Percentiles rank a stretch among this genome's conserved stretches.
phyloP scores from a whole-genome alignment of 2,329 filamentous ascomycete genomes.

The Monilinia vaccinii-corymbosi region DNA sequence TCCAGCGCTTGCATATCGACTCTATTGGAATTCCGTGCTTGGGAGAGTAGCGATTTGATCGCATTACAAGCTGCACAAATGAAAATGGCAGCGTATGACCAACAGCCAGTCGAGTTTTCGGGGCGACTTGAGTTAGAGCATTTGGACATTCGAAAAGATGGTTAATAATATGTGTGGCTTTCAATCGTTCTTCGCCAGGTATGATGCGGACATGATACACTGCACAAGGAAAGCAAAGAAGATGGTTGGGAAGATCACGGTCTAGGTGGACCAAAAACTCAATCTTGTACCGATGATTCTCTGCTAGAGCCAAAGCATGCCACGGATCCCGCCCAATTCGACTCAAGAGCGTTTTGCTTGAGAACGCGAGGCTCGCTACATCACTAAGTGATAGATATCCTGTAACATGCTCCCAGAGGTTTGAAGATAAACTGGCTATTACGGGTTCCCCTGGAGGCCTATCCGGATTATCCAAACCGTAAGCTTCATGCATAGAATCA shows the following conservation, averaged over 20 bases:
- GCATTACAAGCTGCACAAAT: constrained; percentile 48
- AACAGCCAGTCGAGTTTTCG: constrained; percentile 44
- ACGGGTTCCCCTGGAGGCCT: constrained; percentile 32
- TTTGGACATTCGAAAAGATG: constrained; percentile 49
- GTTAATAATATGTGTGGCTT: constrained; percentile 44
- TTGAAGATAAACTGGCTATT: constrained; percentile 36
- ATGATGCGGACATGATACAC: constrained; percentile 45
- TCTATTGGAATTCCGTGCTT: constrained; percentile 39
- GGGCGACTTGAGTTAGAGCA: constrained; percentile 39
- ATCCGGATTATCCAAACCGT: constrained; percentile 9
- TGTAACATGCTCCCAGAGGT: constrained; percentile 38
- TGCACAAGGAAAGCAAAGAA: constrained; percentile 50
- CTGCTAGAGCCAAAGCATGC: constrained; percentile 32
- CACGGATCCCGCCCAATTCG: constrained; percentile 36
- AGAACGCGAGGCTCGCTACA: constrained; percentile 39
- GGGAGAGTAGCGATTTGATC: constrained; percentile 38
- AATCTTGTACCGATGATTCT: constrained; percentile 37
- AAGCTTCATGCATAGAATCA: constrained; percentile 17
- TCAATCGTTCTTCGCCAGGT: constrained; percentile 43
- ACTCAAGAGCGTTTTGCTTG: constrained; percentile 37
- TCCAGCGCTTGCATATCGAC: constrained; percentile 43
- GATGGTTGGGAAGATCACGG: constrained; percentile 41
- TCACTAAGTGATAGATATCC: constrained; percentile 37
- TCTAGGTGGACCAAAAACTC: constrained; percentile 45
- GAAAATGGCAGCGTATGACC: constrained; percentile 47